Base-by-base conservation (phyloP, 805 yeast genomes). In the Schizosaccharomyces japonicus region DNA sequence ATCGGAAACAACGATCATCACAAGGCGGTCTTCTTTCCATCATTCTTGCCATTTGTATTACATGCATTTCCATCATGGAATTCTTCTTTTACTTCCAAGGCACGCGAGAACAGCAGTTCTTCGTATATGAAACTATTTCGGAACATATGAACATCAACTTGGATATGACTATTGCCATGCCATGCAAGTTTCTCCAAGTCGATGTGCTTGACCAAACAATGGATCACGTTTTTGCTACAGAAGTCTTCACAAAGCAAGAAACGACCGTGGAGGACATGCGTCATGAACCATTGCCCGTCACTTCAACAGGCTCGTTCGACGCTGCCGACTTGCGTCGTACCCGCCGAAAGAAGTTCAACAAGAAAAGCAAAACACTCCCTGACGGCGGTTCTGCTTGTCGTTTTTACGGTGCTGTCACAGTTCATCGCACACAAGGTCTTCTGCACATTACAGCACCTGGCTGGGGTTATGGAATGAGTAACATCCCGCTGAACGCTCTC, bases 391-490 rank as follows among this genome's bases (percentile, higher is more conserved):
- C 80, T 48, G 85, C 84, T n/a, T 85, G 95, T 61, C 82, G 82
- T 53, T 72, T 85, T 2, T 80, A 70, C 56, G 95, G 95, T 2
- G 65, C 74, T 1, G 68, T 85, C 46, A 85, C 92, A 0, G 85
- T 87, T 2, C 84, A 80, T 55, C 76, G 80, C 54, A 94, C 90
- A 3, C 63, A 68, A 47, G 98, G 98, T 5, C 83, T 78, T 51
- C 72, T 90, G 56, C 85, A 78, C 55, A 78, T 90, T 44, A 79
- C 85, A 1, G 83, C 80, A 2, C 75, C 72, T 54, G 92, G 92
- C 0, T 64, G 64, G 52, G 85, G 81, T 1, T 76, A 76, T 51
- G 53, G 62, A 33, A 76, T 69, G 15, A 21, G 28, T 1, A 44
- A 30, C 6, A 26, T 45, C 13, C 30, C 48, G 17, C 15, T 21